phyloP scores from a whole-genome alignment of 805 yeast genomes.

The Schizosaccharomyces cryophilus region DNA sequence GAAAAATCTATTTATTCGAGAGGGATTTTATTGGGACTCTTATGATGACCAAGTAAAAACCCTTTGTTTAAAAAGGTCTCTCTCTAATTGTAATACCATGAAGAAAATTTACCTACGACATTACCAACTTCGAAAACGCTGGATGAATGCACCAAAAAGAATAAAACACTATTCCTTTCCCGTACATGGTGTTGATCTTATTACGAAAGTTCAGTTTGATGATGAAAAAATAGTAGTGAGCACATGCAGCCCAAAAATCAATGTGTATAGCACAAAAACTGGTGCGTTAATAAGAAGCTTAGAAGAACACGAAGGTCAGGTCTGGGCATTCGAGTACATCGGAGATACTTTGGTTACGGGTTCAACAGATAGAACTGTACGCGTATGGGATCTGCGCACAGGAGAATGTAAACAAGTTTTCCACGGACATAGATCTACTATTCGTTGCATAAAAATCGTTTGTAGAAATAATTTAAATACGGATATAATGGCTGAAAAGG shows the following conservation, averaged over 20 bases:
- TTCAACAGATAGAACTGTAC: slow-evolving; percentile 84
- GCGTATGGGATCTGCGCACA: slow-evolving; percentile 81
- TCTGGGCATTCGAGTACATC: slow-evolving; percentile 84
- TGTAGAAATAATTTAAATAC: slow-evolving; percentile 16
- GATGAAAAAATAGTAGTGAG: slow-evolving; percentile 79
- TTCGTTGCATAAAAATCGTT: slow-evolving; percentile 47
- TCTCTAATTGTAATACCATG: background rate
- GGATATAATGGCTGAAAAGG: slow-evolving; percentile 12
- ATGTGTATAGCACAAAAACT: slow-evolving; percentile 52
- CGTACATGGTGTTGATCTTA: slow-evolving; percentile 37
- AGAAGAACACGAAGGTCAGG: slow-evolving; percentile 94
- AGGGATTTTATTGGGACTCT: slow-evolving; percentile 26
- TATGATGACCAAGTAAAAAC: background rate
- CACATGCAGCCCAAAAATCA: slow-evolving; percentile 64
- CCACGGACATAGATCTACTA: slow-evolving; percentile 83
- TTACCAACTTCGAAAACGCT: slow-evolving; percentile 32
- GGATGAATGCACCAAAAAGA: slow-evolving; percentile 51
- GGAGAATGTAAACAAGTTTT: slow-evolving; percentile 72
- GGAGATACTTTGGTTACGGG: slow-evolving; percentile 83
- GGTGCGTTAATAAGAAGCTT: slow-evolving; percentile 61
- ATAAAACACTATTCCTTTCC: slow-evolving; percentile 45
- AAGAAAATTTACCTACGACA: slow-evolving; percentile 17
- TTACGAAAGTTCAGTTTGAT: slow-evolving; percentile 84
- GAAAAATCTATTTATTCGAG: slow-evolving; percentile 38
- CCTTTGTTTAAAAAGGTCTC: background rate